These are phyloP conservation scores for Claviceps africana DNA, from an alignment of 2,329 filamentous ascomycete species.

Conservation along the genomic window DNA sequence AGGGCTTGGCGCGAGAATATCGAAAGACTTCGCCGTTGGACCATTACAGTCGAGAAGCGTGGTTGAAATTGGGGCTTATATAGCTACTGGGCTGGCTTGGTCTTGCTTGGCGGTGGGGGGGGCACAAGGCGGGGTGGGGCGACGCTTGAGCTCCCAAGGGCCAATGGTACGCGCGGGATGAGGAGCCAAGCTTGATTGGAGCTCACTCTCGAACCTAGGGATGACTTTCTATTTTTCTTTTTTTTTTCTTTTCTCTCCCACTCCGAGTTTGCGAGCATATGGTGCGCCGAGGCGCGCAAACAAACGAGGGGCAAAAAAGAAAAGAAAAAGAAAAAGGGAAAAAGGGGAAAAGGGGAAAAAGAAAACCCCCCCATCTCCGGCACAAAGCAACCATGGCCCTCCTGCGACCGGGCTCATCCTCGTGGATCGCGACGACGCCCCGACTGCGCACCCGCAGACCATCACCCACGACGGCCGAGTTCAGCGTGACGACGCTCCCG, in stretches of 20 bases:
- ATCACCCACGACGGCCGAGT: slow-evolving; percentile 81
- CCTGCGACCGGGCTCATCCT: slow-evolving; percentile 31
- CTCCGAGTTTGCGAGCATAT: no score
- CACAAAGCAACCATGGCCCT: background rate
- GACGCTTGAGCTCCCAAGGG: no score
- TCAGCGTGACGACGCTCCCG: slow-evolving; percentile 75
- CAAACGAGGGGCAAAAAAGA: background rate
- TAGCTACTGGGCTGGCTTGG: background rate
- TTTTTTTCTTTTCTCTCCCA: no score
- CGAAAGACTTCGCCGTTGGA: slow-evolving; percentile 45
- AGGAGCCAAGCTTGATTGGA: no score
- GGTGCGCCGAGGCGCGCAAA: background rate
- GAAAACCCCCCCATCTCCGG: background rate
- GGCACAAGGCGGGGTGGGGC: no score
- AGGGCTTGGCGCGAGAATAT: slow-evolving; percentile 22
- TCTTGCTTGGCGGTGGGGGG: no score
- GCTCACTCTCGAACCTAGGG: no score
- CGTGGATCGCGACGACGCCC: slow-evolving; percentile 45
- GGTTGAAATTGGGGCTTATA: slow-evolving; percentile 10
- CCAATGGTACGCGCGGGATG: no score
- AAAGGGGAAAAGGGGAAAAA: background rate
- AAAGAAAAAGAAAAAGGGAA: background rate
- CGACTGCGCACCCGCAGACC: slow-evolving; percentile 51
- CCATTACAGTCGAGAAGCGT: slow-evolving; percentile 43
- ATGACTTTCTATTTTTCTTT: no score